Evolutionary conservation across 306 rosid species (phyloP), one percentile per base, ranked within the genome.

Genomic region (Prunus armeniaca): DNA sequence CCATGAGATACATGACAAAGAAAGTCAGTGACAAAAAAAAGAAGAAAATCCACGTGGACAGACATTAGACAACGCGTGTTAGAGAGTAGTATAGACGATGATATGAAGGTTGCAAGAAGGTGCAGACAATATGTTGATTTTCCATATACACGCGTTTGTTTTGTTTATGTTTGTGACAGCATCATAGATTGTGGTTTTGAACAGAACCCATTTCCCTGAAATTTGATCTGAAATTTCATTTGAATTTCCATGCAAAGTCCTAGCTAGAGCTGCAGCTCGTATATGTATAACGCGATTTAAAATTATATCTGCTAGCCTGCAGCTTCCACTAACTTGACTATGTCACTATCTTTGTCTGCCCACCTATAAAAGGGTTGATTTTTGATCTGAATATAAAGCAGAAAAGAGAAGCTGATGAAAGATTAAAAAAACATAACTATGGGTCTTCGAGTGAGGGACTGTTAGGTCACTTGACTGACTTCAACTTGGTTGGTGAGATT

Each of bases 221-320:
- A 66, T 18, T 80, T 74, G 63, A 74, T 43, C 80, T 47, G 38
- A 80, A 75, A 20, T 19, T 80, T 62, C 65, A 74, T 69, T 75
- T 57, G 15, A 80, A 62, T 20, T 80, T 80, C 76, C 30, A 46
- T 18, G 68, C 6, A 72, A 72, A 17, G 2, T 10, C 2, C 7
- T 7, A 11, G 3, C 2, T 20, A 56, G 1, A 4, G 20, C 6
- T 47, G 52, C 52, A 47, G 52, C 15, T 47, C 12, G 52, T 10
- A 13, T 47, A 47, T 47, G 58, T 18, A 18, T 15, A 54, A 54
- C 2, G 8, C 6, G 43, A 38, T 38, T 38, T 38, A 38, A 1
- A 63, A 6, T 30, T 6, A 64, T 64, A 28, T 18, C 0, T 9
- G 25, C 49, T 19, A 0, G 20, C 6, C 14, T 41, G 74, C 30